These are phyloP conservation scores for Aquilaria agallochum DNA, from an alignment of 441 rosid species.

Conservation along the genomic window DNA sequence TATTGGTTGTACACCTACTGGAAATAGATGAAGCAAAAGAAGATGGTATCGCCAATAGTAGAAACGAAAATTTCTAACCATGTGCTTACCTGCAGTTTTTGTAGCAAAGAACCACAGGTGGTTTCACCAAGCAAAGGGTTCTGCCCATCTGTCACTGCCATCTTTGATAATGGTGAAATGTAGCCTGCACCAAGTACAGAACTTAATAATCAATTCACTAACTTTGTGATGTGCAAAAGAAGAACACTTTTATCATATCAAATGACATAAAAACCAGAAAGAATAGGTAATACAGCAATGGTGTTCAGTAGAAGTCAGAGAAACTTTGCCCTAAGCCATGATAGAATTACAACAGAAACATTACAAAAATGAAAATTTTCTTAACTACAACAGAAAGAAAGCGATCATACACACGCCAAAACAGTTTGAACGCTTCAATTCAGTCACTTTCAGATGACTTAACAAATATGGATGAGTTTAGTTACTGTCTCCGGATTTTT, in stretches of 20 bases:
- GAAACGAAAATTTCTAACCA: slow-evolving; percentile 1
- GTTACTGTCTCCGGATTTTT: too few species aligned
- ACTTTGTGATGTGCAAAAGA: not conserved
- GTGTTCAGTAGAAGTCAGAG: not conserved
- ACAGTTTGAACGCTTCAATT: not conserved
- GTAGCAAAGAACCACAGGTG: slow-evolving; percentile 84
- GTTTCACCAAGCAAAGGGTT: slow-evolving; percentile 85
- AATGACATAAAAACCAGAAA: slow-evolving; percentile 3
- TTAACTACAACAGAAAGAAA: not conserved
- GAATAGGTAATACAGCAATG: not conserved
- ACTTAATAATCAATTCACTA: not conserved
- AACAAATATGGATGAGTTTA: too few species aligned
- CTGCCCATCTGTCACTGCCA: slow-evolving; percentile 70
- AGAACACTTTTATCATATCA: not conserved
- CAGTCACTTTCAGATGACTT: too few species aligned
- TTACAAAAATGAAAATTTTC: not conserved
- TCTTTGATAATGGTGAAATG: slow-evolving; percentile 25
- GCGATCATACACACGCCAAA: slow-evolving; percentile 5
- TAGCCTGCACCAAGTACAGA: slow-evolving; percentile 11
- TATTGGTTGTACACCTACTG: slow-evolving; percentile 5
- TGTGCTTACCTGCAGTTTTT: slow-evolving; percentile 75
- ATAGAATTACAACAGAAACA: not conserved
- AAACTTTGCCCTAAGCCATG: not conserved
- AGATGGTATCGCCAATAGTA: slow-evolving; percentile 1
- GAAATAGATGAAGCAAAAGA: slow-evolving; percentile 4